These are phyloP conservation scores for Magnaporthales sp. DNA, from an alignment of 2,329 filamentous ascomycete genomes.

Conservation along the genomic window DNA sequence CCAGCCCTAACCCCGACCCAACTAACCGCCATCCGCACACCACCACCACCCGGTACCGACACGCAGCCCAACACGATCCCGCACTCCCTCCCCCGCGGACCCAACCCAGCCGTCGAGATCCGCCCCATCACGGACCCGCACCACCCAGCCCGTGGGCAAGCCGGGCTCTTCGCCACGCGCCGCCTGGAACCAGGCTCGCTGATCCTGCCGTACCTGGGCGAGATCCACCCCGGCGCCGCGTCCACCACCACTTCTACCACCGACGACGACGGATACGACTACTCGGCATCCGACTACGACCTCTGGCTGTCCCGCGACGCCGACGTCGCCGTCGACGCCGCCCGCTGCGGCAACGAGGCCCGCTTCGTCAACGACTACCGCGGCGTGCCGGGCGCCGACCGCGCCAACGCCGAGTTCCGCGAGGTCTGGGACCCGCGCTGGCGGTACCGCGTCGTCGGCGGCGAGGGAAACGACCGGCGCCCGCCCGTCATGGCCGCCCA, in stretches of 20 bases:
- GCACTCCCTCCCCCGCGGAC: constrained; percentile 22
- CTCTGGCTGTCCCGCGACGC: constrained; percentile 51
- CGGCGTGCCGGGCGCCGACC: constrained; percentile 34
- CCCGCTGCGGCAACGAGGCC: constrained; percentile 50
- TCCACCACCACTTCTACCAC: constrained; percentile 18
- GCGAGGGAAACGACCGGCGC: background rate
- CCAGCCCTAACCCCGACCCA: constrained; percentile 31
- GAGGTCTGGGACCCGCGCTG: constrained; percentile 46
- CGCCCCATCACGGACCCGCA: constrained; percentile 36
- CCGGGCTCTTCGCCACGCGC: constrained; percentile 50
- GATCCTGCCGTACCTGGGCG: constrained; percentile 53
- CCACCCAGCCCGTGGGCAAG: constrained; percentile 51
- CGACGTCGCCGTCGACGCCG: constrained; percentile 53
- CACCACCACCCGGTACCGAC: background rate
- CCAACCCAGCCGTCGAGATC: constrained; percentile 44
- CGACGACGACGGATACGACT: constrained; percentile 16
- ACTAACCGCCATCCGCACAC: constrained; percentile 12
- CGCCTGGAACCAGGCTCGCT: constrained; percentile 44
- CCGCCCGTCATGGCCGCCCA: background rate
- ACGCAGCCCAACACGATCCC: constrained; percentile 9
- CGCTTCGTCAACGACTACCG: constrained; percentile 61
- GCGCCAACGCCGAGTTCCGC: constrained; percentile 50
- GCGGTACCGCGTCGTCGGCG: background rate
- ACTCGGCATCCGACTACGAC: constrained; percentile 52
- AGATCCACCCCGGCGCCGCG: constrained; percentile 37